These are phyloP conservation scores for Xylariaceae sp. DNA, from an alignment of 2,329 filamentous ascomycete genomes.

Conservation along the genomic window DNA sequence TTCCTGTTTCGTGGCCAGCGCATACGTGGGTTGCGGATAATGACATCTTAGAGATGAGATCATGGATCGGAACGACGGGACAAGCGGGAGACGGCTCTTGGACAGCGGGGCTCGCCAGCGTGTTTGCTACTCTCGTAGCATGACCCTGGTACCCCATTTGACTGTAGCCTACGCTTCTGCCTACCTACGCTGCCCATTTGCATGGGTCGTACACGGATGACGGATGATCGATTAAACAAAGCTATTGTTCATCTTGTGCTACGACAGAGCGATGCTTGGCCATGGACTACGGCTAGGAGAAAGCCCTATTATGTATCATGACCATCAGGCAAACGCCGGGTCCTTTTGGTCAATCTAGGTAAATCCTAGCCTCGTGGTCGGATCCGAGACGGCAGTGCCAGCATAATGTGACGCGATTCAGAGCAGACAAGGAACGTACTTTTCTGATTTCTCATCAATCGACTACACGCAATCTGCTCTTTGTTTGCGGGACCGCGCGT, in stretches of 20 bases:
- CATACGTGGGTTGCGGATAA: not conserved
- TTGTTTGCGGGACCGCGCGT: not conserved
- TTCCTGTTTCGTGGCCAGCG: not conserved
- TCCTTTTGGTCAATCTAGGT: not conserved
- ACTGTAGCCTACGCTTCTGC: not conserved
- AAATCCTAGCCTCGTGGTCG: not conserved
- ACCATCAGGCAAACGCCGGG: not conserved
- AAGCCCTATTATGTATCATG: not conserved
- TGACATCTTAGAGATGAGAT: not conserved
- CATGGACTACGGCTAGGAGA: not conserved
- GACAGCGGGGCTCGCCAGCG: not conserved
- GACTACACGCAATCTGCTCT: not conserved
- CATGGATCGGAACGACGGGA: not conserved
- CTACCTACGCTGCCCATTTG: not conserved
- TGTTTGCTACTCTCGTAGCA: not conserved
- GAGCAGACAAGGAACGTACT: not conserved
- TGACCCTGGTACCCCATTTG: not conserved
- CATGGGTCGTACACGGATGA: not conserved
- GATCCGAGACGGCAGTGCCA: constrained; percentile 1
- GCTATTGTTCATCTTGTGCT: not conserved
- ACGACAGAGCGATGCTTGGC: not conserved
- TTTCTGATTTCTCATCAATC: not conserved
- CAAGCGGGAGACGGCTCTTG: not conserved
- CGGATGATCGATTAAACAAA: not conserved
- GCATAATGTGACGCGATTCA: not conserved